Evolutionary conservation across 352 stramenopile species (phyloP), one percentile per base, ranked within the genome.

Genomic region (Phytophthora pluvialis): DNA sequence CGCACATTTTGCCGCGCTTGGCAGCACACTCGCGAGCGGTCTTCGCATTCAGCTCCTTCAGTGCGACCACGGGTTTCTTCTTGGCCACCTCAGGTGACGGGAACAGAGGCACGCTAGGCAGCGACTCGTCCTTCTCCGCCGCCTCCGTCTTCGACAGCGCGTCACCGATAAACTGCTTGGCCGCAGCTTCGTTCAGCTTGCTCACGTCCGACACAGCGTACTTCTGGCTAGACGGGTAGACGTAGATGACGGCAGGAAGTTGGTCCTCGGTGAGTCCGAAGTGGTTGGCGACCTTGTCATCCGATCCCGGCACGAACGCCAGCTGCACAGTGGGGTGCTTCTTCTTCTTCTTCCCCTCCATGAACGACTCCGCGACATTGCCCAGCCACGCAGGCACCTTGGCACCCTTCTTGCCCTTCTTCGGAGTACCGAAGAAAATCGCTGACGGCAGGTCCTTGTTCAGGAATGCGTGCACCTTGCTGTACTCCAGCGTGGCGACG

Each of bases 1-100:
- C 83, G 60, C 86, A 93, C 78, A 94, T 91, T 50, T 91, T 90
- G 33, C 79, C 75, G 31, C 61, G 70, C 48, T 86, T 85, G 1
- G 54, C 52, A 11, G 80, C 36, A 40, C 83, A 94, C 16, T 73
- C 69, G 29, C 55, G 60, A 54, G 84, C 59, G 31, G 67, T 78
- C 8, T 55, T 38, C 29, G 68, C 58, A 32, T 79, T 68, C 13
- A 91, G 60, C 21, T 67, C 64, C 9, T 81, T 64, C 38, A 94
- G 46, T 18, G 76, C 53, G 5, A 86, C 65, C 18, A 73, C 73
- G 1, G 83, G 83, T 60, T 89, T 88, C 72, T 90, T 90, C 73
- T 87, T 91, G 4, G 86, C 73, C n/a, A 85, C 64, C 44, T 90
- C 75, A 0, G 80, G 80, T 12, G 77, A 74, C n/a, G 83, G 82